A percentile compares a stretch with the other conserved stretches of the same genome.
These are phyloP conservation scores for Peniophora sp. DNA, from an alignment of 1,284 basidiomycete genomes.

Conservation along the genomic window DNA sequence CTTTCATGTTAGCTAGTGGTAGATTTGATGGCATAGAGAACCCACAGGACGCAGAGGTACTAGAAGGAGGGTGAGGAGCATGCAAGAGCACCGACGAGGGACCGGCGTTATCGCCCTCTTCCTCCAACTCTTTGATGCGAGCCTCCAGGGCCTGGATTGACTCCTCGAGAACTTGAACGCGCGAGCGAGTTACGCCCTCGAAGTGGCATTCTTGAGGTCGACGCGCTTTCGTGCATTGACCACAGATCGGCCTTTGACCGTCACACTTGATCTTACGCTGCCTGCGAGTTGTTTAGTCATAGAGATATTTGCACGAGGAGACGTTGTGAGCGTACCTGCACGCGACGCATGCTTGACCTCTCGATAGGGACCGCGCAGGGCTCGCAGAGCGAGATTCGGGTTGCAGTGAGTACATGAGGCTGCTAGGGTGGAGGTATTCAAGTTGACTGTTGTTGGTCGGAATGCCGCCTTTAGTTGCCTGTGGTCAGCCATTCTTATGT, in stretches of 20 bases:
- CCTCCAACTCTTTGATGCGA: conserved; percentile 28
- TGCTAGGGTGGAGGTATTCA: too few relatives aligned
- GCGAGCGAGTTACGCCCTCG: conserved; percentile 23
- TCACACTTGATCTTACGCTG: conserved; percentile 38
- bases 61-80: not conserved
- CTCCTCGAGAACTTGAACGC: conserved; percentile 29
- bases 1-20: not conserved
- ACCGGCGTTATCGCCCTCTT: conserved; percentile 13
- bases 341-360: conserved; percentile 17
- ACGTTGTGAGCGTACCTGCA: conserved; percentile 13
- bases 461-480: too few relatives aligned
- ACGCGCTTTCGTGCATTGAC: conserved; percentile 25
- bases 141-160: conserved; percentile 25
- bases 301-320: not conserved
- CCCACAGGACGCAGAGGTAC: conserved; percentile 1
- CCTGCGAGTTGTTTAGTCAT: conserved; percentile 12
- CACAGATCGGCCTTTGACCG: conserved; percentile 29
- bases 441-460: too few relatives aligned
- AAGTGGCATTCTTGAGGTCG: conserved; percentile 35
- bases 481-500: too few relatives aligned
- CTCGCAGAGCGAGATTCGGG: too few relatives aligned
- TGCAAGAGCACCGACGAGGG: conserved; percentile 9
- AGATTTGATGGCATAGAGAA: conserved; percentile 5
- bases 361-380: conserved; percentile 10
- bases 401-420: too few relatives aligned